phyloP scores from a whole-genome alignment of 257 asterid species.

The Solanum arcanum region DNA sequence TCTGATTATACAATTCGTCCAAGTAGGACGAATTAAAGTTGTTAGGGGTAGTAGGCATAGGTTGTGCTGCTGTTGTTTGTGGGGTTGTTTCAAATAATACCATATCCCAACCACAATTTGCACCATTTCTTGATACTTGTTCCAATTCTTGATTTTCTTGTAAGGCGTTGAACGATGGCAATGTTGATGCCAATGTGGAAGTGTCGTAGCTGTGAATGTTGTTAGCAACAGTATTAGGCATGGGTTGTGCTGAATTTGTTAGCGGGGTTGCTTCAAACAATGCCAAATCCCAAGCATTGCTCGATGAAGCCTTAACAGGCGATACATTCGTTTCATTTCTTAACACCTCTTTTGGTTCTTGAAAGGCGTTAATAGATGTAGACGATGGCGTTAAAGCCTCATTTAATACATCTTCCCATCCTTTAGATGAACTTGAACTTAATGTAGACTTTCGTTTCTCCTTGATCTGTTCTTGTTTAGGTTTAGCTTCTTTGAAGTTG shows the following conservation, averaged over 20 bases:
- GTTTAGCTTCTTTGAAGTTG: not conserved
- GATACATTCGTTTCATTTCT: not conserved
- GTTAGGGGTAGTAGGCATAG: not conserved
- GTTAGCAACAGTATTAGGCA: not conserved
- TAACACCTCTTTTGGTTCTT: not conserved
- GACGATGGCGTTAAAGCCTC: constrained; percentile 14
- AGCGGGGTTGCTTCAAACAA: constrained; percentile 14
- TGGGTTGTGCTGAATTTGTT: not conserved
- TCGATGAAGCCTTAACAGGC: not conserved
- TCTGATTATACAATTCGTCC: constrained; percentile 6
- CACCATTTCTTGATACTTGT: not conserved
- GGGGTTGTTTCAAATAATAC: constrained; percentile 16
- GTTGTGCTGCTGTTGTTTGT: not conserved
- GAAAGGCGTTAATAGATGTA: not conserved
- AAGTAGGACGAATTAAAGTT: not conserved
- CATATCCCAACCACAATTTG: constrained; percentile 22
- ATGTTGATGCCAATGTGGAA: not conserved
- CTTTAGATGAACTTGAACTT: constrained; percentile 1
- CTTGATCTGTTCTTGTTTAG: constrained; percentile 1
- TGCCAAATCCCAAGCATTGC: constrained; percentile 28
- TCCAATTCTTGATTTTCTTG: not conserved
- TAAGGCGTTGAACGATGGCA: not conserved
- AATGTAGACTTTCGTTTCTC: not conserved
- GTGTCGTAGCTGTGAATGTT: not conserved
- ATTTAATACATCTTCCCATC: constrained; percentile 43